phyloP scores from a whole-genome alignment of 768 basidiomycete genomes.

The Tephrocybe sp. region DNA sequence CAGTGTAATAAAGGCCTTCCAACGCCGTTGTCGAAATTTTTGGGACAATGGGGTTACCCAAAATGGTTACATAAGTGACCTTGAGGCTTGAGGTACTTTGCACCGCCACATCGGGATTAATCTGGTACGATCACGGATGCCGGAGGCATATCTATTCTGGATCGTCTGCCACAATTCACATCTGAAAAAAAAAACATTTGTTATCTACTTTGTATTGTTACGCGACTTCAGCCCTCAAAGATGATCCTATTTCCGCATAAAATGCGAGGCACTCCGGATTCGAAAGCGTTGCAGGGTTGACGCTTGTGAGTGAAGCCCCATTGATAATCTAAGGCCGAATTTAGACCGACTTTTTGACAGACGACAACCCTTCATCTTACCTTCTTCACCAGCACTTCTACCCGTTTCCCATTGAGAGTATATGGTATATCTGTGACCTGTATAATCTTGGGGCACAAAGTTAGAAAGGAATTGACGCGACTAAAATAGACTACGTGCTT shows the following conservation, averaged over 20 bases:
- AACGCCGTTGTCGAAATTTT: constrained; percentile 5
- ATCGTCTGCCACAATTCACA: not conserved
- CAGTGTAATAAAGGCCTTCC: not conserved
- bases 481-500: constrained; percentile 37
- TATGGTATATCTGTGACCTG: constrained; percentile 73
- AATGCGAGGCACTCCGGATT: constrained; percentile 71
- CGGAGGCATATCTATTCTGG: constrained; percentile 7
- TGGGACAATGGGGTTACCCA: not conserved
- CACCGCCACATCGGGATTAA: constrained; percentile 12
- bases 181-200: not conserved
- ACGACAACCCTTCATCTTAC: constrained; percentile 27
- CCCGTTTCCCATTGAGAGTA: constrained; percentile 78
- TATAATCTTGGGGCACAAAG: constrained; percentile 45
- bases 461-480: not conserved
- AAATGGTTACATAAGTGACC: constrained; percentile 15
- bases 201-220: constrained; percentile 5
- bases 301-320: constrained; percentile 62
- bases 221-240: constrained; percentile 44
- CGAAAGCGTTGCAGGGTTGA: constrained; percentile 69
- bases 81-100: constrained; percentile 9
- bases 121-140: constrained; percentile 9
- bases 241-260: constrained; percentile 53
- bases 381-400: constrained; percentile 79
- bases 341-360: not conserved
- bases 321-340: constrained; percentile 61